Evolutionary conservation across 306 rosid species (phyloP), one percentile per base, ranked within the genome.

Genomic region (Elaeagnus macrophylla): DNA sequence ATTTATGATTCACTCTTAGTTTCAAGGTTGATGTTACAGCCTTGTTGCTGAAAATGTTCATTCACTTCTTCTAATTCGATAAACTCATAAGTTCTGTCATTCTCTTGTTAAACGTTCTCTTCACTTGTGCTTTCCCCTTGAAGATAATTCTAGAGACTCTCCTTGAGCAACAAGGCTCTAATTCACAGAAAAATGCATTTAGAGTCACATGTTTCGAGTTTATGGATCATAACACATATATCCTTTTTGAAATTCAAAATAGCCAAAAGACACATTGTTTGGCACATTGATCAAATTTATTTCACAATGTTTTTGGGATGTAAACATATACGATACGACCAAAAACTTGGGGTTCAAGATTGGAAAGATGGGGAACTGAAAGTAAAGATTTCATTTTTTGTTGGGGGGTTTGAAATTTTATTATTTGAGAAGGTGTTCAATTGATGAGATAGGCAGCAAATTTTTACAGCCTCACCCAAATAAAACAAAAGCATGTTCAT

Each of bases 141-240:
- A 14, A 54, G 58, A 54, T 43, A 14, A 54, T n/a, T 6, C 10
- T 9, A 37, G 9, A 37, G 8, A n/a, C 18, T n/a, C 41, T 44
- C 39, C 25, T 7, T 51, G 25, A 56, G 48, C 17, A 56, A 39
- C 40, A 56, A n/a, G 47, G 48, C 47, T 58, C 40, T 1, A 7
- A 20, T 58, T 58, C 62, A 59, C 10, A 38, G 14, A 53, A 45
- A 3, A 54, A 14, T 35, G 8, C 18, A 43, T 43, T 54, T 0
- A 53, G 5, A 8, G 36, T 53, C 3, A 64, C 68, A 53, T 63
- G 40, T 53, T 53, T 2, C 3, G 3, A 0, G 60, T 42, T 3
- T 13, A 46, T 53, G 61, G 46, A 37, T 53, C 46, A 36, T 64
- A 54, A 17, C 60, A 64, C 15, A 38, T 49, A 61, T 61, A 61